Base-by-base conservation (phyloP, 1,284 basidiomycete genomes). In the Ustilago tritici region DNA sequence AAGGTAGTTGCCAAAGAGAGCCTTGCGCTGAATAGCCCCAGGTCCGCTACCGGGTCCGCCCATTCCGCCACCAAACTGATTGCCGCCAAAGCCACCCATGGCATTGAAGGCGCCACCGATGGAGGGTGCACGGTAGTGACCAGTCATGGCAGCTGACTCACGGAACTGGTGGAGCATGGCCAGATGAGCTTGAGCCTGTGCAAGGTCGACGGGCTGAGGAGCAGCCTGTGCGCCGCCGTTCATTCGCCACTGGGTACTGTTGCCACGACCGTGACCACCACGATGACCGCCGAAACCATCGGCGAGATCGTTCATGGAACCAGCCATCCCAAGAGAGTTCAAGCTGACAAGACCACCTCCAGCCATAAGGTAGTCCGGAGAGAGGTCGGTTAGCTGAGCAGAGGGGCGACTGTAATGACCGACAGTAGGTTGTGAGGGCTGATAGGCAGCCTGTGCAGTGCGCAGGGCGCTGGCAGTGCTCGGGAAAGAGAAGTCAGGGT, bases 101-200 rank as follows among this genome's bases (percentile, higher is more conserved):
- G 36, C 81, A 94, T 95, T 23, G 94, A 95, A 4, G 93, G 94
- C 91, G 94, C 93, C 91, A 94, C 93, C 94, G 88, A 98, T 98
- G 0, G 97, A 99, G 14, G 94, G 91, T 90, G 96, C 95, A 89
- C 97, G 96, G 84, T 94, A 92, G 87, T 98, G 96, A 76, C 97
- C 94, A 15, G 94, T 93, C 61, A 94, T 95, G 32, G 79, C 77
- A n/a, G 81, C 73, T 15, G 83, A 82, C 43, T 76, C 72, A 78
- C 97, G 93, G 90, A 98, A 99, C 84, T 98, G 95, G 84, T 97
- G 94, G 56, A 99, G 89, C 81, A 95, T 96, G 82, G 95, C 93
- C 6, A 99, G 89, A 86, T 99, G 97, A 11, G 95, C 94, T 86
- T 96, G 95, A 2, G 87, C 88, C 72, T 86, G 86, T 47, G 85